Base-by-base conservation (phyloP, 208 protist genomes). In the Borovskyia barvae region DNA sequence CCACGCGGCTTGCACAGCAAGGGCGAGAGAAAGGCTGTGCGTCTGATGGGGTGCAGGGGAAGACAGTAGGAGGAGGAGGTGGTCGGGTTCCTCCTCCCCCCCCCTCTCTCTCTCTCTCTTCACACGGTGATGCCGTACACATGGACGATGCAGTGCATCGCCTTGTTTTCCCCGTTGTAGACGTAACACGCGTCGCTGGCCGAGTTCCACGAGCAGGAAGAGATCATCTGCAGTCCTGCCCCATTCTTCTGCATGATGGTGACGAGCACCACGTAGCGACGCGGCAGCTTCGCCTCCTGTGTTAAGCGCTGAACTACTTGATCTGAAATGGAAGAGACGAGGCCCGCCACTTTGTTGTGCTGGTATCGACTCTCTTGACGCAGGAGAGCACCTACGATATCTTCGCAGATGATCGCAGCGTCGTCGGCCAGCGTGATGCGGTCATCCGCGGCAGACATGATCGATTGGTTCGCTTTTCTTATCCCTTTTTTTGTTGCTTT, bases 231-330 rank as follows among this genome's bases (percentile, higher is more conserved):
- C 46, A 96, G 59, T 5, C 94, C 94, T 1, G 91, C 86, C 8
- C 92, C 92, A 47, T 78, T 94, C 26, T 94, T 94, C 57, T 97
- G 87, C 55, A 95, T 56, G 25, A 97, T 82, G 9, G 85, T 76
- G 28, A 81, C 82, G 28, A 90, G 78, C 2, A 72, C 86, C 28
- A 97, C 75, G 61, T 97, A 97, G 71, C 97, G 97, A 54, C 89
- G 86, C 5, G 92, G 90, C 45, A 95, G 82, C 45, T 84, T 90
- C 39, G 81, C 75, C 55, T 95, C 82, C 65, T 86, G 79, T 28
- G 82, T 90, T 2, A 95, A 60, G 7, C 83, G 81, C 58, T 93
- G 77, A 46, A 92, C 72, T 6, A 95, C 66, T 26, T 75, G 75
- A 36, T 95, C 89, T 20, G 70, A 81, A 45, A 93, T 93, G 42